These are phyloP conservation scores for Barnettozyma californica DNA, from an alignment of 805 yeast genomes.

Conservation along the genomic window DNA sequence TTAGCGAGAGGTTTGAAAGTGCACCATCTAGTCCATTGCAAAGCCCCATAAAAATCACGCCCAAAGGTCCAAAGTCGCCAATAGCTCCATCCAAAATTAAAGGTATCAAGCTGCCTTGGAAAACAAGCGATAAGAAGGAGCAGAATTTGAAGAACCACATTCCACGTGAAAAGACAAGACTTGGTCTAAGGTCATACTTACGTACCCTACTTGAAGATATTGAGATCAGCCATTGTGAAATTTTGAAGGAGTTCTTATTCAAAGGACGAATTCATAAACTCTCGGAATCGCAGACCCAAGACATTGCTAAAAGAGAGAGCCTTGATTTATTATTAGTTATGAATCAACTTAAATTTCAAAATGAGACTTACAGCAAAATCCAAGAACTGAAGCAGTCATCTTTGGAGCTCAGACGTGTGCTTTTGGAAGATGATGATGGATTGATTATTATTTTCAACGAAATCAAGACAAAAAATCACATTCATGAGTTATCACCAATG, in stretches of 20 bases:
- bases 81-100: not conserved
- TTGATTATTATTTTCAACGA: constrained; percentile 59
- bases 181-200: constrained; percentile 73
- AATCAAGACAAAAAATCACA: constrained; percentile 46
- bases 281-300: constrained; percentile 41
- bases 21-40: not conserved
- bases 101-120: constrained; percentile 3
- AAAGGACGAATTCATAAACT: constrained; percentile 33
- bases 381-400: constrained; percentile 49
- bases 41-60: not conserved
- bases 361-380: constrained; percentile 57
- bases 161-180: constrained; percentile 68
- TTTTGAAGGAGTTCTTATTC: constrained; percentile 50
- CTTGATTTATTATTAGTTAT: constrained; percentile 59
- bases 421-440: constrained; percentile 49
- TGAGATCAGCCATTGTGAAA: constrained; percentile 48
- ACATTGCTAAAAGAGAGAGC: constrained; percentile 50
- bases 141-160: not conserved
- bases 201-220: constrained; percentile 45
- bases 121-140: not conserved
- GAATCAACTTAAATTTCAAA: constrained; percentile 68
- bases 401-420: constrained; percentile 49
- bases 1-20: constrained; percentile 1
- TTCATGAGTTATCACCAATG: constrained; percentile 59
- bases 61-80: not conserved